These are phyloP conservation scores for Trichoderma sp. DNA, from an alignment of 2,329 filamentous ascomycete species.

Conservation along the genomic window DNA sequence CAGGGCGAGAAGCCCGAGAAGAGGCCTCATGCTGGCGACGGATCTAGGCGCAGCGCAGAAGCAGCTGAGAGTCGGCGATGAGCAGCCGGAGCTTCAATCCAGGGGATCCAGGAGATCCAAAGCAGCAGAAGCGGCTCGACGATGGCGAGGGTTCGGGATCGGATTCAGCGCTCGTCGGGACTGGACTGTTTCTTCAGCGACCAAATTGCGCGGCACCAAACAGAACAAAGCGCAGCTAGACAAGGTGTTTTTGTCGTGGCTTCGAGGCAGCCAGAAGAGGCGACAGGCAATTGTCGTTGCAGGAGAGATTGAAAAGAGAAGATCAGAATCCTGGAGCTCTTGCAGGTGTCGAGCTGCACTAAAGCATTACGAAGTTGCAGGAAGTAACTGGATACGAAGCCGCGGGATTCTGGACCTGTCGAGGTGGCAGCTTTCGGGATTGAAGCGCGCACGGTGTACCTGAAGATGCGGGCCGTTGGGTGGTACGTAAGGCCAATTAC, in stretches of 20 bases:
- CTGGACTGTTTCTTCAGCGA: background rate
- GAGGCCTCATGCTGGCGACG: slow-evolving; percentile 51
- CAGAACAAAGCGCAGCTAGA: background rate
- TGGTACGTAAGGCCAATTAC: slow-evolving; percentile 20
- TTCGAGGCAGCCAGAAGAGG: background rate
- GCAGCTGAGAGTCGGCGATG: background rate
- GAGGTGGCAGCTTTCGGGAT: slow-evolving; percentile 18
- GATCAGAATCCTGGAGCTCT: background rate
- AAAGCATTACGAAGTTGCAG: background rate
- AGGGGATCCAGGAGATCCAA: background rate
- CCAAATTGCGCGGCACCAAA: slow-evolving; percentile 12
- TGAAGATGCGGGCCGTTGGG: slow-evolving; percentile 6
- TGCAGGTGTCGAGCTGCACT: background rate
- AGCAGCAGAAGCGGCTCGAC: background rate
- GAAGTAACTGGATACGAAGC: background rate
- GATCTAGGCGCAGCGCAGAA: background rate
- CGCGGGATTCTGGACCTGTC: background rate
- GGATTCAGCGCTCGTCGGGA: background rate
- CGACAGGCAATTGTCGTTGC: background rate
- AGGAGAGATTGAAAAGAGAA: background rate
- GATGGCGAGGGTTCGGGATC: background rate
- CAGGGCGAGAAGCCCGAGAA: slow-evolving; percentile 50
- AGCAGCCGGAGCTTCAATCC: background rate
- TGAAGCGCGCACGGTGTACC: slow-evolving; percentile 16
- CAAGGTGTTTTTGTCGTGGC: background rate